Conservation (phyloP, 2,329 filamentous ascomycete genomes). For the Alternaria triticina region DNA sequence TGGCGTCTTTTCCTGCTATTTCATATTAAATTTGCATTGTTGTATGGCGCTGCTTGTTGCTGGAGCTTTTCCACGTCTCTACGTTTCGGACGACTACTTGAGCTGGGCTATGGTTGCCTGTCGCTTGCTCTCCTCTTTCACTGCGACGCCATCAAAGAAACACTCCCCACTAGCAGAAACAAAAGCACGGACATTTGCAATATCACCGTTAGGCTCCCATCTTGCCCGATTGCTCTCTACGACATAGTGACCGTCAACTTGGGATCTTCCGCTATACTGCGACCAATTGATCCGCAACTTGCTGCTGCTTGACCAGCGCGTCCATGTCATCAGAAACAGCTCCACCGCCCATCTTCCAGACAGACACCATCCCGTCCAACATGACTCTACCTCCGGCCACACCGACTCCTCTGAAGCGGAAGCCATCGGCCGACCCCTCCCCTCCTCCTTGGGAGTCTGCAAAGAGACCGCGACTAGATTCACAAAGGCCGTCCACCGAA, state of each 20-base stretch:
- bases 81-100: not conserved
- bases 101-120: not conserved
- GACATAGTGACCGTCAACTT: not conserved
- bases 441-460: not conserved
- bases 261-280: not conserved
- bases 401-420: not conserved
- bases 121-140: constrained; percentile 1
- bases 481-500: not conserved
- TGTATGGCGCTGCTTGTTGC: not conserved
- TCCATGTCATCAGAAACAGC: not conserved
- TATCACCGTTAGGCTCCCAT: not conserved
- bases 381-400: not conserved
- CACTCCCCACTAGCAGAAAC: not conserved
- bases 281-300: not conserved
- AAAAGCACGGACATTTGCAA: not conserved
- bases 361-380: not conserved
- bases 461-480: not conserved
- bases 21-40: not conserved
- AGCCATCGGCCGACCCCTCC: not conserved
- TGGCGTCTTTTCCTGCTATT: not conserved
- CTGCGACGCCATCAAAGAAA: not conserved
- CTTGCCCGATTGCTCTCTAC: not conserved
- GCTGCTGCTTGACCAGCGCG: not conserved
- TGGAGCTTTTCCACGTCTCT: not conserved
- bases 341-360: not conserved